A percentile compares a stretch with the other conserved stretches of the same genome.
These are phyloP conservation scores for Serendipita vermifera DNA, from an alignment of 768 basidiomycete species.

Conservation along the genomic window DNA sequence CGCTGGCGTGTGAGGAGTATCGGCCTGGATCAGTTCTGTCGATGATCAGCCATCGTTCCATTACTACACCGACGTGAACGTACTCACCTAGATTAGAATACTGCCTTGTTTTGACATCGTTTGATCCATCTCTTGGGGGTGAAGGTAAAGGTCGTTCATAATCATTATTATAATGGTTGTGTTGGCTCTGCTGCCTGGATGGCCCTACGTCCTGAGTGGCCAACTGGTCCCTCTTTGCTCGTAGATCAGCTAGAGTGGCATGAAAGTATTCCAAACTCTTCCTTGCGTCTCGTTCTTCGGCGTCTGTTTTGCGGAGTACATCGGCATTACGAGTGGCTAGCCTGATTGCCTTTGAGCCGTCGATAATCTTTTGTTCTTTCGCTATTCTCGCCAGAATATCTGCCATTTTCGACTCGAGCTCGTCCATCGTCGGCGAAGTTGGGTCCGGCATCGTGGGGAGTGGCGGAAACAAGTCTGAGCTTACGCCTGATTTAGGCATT, in stretches of 20 bases:
- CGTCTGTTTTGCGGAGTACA: conserved; percentile 67
- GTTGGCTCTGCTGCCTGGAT: conserved; percentile 3
- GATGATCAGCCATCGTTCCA: conserved; percentile 1
- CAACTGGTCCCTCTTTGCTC: conserved; percentile 39
- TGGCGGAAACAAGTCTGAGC: no score
- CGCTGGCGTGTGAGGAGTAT: conserved; percentile 88
- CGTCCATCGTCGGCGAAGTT: conserved; percentile 14
- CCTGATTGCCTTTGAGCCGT: conserved; percentile 64
- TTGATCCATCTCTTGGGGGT: conserved; percentile 29
- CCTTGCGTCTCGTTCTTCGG: conserved; percentile 77
- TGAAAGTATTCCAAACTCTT: conserved; percentile 78
- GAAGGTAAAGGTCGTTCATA: conserved; percentile 28
- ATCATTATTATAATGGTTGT: conserved; percentile 18
- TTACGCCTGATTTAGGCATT: no score
- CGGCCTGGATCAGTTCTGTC: conserved; percentile 66
- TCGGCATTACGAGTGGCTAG: conserved; percentile 79
- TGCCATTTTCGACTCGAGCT: conserved; percentile 82
- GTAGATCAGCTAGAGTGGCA: conserved; percentile 69
- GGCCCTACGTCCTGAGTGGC: conserved; percentile 38
- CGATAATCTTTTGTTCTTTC: conserved; percentile 85
- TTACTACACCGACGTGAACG: not conserved
- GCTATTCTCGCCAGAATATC: conserved; percentile 82
- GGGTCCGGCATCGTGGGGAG: conserved; percentile 2
- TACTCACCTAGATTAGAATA: conserved; percentile 51
- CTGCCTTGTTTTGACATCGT: conserved; percentile 40